phyloP scores from a whole-genome alignment of 371 early-diverging fungal species.

The Rhizopus microsporus region DNA sequence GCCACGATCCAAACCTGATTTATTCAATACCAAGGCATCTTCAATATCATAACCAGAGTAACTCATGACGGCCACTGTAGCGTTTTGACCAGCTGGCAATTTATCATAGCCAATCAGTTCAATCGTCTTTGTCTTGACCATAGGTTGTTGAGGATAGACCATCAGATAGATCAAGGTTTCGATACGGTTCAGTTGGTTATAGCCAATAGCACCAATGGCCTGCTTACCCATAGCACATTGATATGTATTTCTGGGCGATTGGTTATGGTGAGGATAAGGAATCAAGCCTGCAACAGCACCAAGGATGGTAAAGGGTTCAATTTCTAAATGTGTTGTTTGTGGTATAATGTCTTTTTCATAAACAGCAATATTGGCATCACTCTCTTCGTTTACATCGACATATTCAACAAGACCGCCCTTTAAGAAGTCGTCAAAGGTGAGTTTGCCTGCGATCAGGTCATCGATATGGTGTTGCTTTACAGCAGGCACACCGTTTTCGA shows the following conservation, averaged over 20 bases:
- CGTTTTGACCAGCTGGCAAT: conserved; percentile 99
- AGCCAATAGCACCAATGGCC: conserved; percentile 98
- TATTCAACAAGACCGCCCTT: conserved; percentile 96
- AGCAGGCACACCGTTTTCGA: conserved; percentile 78
- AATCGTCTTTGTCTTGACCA: conserved; percentile 98
- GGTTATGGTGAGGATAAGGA: conserved; percentile 99
- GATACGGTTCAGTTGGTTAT: conserved; percentile 94
- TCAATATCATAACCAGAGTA: conserved; percentile 99
- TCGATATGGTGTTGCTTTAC: conserved; percentile 78
- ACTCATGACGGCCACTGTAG: conserved; percentile 99
- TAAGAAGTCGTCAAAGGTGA: conserved; percentile 91
- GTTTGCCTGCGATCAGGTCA: conserved; percentile 61
- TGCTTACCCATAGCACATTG: conserved; percentile 99
- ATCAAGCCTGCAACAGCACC: conserved; percentile 99
- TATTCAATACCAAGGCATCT: conserved; percentile 99
- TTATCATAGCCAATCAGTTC: conserved; percentile 98
- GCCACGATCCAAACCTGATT: conserved; percentile 98
- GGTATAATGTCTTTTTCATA: conserved; percentile 82
- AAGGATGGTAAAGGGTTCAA: conserved; percentile 96
- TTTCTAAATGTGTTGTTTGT: conserved; percentile 97
- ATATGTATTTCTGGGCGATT: conserved; percentile 99
- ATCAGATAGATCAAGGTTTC: conserved; percentile 97
- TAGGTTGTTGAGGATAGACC: conserved; percentile 98
- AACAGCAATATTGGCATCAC: conserved; percentile 94
- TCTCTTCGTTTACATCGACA: conserved; percentile 99